Percentiles rank a stretch among this genome's conserved stretches.
These are phyloP conservation scores for Arabidopsis lyrata DNA, from an alignment of 441 rosid species.

Conservation along the genomic window DNA sequence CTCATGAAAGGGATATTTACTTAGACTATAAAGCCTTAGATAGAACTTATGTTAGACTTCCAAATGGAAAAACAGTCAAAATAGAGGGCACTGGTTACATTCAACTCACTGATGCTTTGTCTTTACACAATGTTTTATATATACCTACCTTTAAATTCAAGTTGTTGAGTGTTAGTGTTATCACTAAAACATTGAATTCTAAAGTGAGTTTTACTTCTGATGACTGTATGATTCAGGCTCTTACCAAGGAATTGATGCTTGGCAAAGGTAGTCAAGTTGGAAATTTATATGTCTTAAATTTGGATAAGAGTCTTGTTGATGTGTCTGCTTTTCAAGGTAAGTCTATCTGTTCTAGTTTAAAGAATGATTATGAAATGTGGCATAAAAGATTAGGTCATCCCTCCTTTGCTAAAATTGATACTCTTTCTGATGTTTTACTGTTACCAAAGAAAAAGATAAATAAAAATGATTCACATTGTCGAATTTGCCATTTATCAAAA, in stretches of 20 bases:
- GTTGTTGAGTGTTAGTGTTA: not conserved
- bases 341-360: no score
- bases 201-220: not conserved
- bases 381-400: not conserved
- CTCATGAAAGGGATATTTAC: not conserved
- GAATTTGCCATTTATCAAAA: not conserved
- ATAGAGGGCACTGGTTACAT: not conserved
- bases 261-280: not conserved
- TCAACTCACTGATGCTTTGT: not conserved
- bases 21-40: not conserved
- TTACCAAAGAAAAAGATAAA: not conserved
- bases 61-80: not conserved
- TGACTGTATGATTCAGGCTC: not conserved
- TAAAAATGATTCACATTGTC: not conserved
- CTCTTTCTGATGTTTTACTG: not conserved
- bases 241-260: not conserved
- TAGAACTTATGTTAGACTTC: not conserved
- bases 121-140: not conserved
- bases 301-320: no score
- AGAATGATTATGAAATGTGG: no score
- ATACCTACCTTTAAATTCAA: not conserved
- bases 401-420: not conserved
- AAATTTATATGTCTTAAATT: not conserved
- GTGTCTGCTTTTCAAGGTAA: no score
- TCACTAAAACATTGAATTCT: not conserved